Percentiles rank a stretch among this genome's conserved stretches.
Evolutionary conservation across 1,284 basidiomycete species (phyloP).

Genomic region (Naganishia cerealis): DNA sequence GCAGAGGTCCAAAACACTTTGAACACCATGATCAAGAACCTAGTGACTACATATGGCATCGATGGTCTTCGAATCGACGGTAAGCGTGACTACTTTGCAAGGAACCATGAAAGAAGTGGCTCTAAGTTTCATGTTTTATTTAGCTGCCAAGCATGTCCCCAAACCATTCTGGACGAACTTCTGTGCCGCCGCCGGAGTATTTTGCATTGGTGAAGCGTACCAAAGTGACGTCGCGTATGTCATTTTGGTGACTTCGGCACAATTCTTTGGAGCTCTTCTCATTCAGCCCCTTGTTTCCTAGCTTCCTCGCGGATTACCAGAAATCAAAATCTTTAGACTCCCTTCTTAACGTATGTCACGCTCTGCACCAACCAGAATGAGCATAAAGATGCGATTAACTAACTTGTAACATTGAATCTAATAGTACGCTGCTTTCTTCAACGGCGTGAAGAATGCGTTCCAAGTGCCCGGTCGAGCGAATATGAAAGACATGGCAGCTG

Average conservation of each 20-base stretch:
- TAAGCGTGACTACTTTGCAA: not conserved
- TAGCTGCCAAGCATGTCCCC: slow-evolving; percentile 62
- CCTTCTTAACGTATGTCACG: not conserved
- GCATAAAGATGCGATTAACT: not conserved
- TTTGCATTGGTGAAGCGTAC: slow-evolving; percentile 79
- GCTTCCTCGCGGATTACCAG: slow-evolving; percentile 15
- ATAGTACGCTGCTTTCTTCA: slow-evolving; percentile 35
- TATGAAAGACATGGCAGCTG: slow-evolving; percentile 61
- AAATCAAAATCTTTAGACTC: slow-evolving; percentile 18
- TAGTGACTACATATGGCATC: slow-evolving; percentile 68
- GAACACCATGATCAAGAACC: slow-evolving; percentile 63
- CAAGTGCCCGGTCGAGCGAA: slow-evolving; percentile 64
- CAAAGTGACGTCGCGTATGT: slow-evolving; percentile 57
- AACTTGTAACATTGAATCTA: not conserved
- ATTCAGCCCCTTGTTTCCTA: not conserved
- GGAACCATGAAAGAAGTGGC: not conserved
- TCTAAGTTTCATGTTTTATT: not conserved
- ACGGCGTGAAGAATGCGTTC: slow-evolving; percentile 66
- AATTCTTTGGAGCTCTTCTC: not conserved
- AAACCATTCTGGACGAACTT: slow-evolving; percentile 57
- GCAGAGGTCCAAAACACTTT: slow-evolving; percentile 62
- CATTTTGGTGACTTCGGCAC: not conserved
- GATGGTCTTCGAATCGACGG: slow-evolving; percentile 69
- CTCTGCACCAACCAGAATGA: not conserved
- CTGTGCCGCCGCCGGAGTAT: slow-evolving; percentile 69